Conservation (phyloP, 2,329 filamentous ascomycete species). For the Aspergillus sp. region DNA sequence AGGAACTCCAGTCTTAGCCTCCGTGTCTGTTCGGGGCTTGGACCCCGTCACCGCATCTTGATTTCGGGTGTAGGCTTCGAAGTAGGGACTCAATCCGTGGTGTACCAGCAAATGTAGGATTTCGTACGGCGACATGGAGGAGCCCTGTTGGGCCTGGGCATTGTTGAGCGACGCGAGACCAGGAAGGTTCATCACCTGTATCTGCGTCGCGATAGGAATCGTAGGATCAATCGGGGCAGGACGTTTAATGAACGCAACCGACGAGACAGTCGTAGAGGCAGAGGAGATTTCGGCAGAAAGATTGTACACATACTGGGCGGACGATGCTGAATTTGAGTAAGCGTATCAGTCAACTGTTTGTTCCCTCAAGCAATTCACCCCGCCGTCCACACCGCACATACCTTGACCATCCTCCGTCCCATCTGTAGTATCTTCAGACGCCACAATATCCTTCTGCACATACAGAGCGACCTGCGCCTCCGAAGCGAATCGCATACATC, state of each 20-base stretch:
- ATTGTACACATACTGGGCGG: conserved; percentile 61
- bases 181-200: conserved; percentile 88
- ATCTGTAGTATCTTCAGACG: conserved; percentile 43
- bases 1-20: conserved; percentile 88
- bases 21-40: conserved; percentile 72
- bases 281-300: conserved; percentile 72
- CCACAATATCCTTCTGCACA: conserved; percentile 68
- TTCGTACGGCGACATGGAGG: conserved; percentile 77
- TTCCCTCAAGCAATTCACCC: not conserved
- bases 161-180: conserved; percentile 66
- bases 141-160: conserved; percentile 61
- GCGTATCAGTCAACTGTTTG: conserved; percentile 4
- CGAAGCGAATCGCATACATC: conserved; percentile 81
- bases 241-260: conserved; percentile 83
- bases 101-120: conserved; percentile 87
- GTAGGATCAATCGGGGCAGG: conserved; percentile 78
- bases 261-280: conserved; percentile 72
- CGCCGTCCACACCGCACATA: conserved; percentile 21
- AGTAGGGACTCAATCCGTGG: conserved; percentile 87
- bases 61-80: conserved; percentile 88
- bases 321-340: conserved; percentile 15
- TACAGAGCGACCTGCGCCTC: conserved; percentile 86
- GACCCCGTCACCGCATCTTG: conserved; percentile 60
- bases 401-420: conserved; percentile 33
- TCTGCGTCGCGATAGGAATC: conserved; percentile 75